Base-by-base conservation (phyloP, 371 early-diverging fungal species). In the Massospora cicadina region DNA sequence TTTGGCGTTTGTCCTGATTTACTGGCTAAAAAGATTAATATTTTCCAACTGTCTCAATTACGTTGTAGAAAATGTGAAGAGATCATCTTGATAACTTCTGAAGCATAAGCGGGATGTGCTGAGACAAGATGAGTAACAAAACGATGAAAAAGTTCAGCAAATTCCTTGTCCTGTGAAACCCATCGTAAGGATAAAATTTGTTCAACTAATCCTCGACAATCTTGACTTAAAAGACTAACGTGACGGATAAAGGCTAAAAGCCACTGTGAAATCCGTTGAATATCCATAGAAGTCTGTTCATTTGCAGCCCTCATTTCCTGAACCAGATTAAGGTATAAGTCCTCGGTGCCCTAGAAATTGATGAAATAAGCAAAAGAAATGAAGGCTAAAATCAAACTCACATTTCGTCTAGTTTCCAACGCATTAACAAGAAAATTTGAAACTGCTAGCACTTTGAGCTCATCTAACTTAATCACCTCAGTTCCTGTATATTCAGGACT, bases 41-140 rank as follows among this genome's bases (percentile, higher is more conserved):
- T 7, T 43, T 33, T 23, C 31, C 33, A 23, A 33, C 13, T 33
- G 53, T 43, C 23, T 62, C n/a, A 32, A 62, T 62, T 62, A 62
- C 62, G 25, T 3, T 62, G 7, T 23, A 13, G 26, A 13, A 62
- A 43, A 33, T 23, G 25, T 62, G 33, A 25, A 43, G 28, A 3
- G 5, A 43, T 31, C 0, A 2, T 62, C 24, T 43, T 13, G 23
- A 62, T 23, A 21, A 28, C 27, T 12, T 17, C 33, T 12, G 12
- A 21, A 31, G 26, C 43, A 62, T 23, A 62, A 2, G n/a, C 13
- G 10, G 62, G 27, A n/a, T 62, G 62, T 13, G 32, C 32, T 3
- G 62, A 33, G 17, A 62, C n/a, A 13, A 33, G 23, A 43, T 30
- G 31, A 1, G 2, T 7, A 62, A 62, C 24, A 17, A 62, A 62